A percentile compares a stretch with the other conserved stretches of the same genome.
phyloP scores from a whole-genome alignment of 305 asterid genomes.

The Fraxinus ornus region DNA sequence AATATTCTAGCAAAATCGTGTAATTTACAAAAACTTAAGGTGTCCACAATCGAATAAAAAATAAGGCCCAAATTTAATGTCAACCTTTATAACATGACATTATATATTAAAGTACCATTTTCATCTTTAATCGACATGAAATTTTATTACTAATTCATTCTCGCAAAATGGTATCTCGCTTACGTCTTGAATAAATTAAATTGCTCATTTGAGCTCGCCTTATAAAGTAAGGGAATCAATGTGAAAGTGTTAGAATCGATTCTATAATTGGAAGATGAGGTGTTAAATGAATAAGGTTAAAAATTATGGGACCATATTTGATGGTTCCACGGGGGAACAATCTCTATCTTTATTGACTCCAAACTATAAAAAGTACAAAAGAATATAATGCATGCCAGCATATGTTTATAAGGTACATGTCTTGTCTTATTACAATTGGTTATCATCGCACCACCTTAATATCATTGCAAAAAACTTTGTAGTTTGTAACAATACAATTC shows the following conservation, averaged over 20 bases:
- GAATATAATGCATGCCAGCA: slow-evolving; percentile 38
- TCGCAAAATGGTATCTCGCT: not conserved
- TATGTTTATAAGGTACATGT: slow-evolving; percentile 24
- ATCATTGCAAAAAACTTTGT: not conserved
- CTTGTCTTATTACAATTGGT: slow-evolving; percentile 29
- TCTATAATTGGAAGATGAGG: slow-evolving; percentile 2
- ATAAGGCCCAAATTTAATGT: not conserved
- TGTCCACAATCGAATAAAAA: not conserved
- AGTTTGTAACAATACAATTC: not conserved
- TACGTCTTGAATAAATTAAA: not conserved
- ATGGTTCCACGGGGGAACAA: slow-evolving; percentile 11
- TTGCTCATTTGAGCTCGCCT: not conserved
- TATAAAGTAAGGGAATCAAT: not conserved
- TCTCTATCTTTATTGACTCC: slow-evolving; percentile 30
- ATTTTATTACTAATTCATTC: not conserved
- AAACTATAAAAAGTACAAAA: slow-evolving; percentile 33
- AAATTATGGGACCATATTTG: not conserved
- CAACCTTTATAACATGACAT: not conserved
- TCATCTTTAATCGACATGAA: not conserved
- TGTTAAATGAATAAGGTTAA: slow-evolving; percentile 9
- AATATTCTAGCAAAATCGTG: too few species aligned
- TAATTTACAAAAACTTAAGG: too few species aligned
- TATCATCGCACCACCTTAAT: slow-evolving; percentile 2
- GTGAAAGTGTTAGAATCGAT: not conserved
- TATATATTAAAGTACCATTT: not conserved